Conservation (phyloP, 768 basidiomycete genomes). For the Trametes coccinea region DNA sequence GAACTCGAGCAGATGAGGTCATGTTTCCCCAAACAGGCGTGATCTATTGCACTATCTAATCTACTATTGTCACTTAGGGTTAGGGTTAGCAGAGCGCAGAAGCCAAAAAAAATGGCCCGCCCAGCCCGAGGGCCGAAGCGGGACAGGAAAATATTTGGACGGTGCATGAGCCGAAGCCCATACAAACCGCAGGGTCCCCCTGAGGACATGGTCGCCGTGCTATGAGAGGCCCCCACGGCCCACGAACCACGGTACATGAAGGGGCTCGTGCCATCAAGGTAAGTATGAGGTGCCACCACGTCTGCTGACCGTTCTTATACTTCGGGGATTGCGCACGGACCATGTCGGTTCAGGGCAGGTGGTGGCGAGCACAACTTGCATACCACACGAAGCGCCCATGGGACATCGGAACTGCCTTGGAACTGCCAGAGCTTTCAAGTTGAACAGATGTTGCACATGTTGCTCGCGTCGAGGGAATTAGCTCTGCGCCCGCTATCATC, state of each 20-base stretch:
- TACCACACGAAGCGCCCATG: neutral
- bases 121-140: constrained; percentile 54
- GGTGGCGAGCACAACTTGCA: neutral
- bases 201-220: constrained; percentile 59
- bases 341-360: constrained; percentile 28
- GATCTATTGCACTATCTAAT: constrained; percentile 7
- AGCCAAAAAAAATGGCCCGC: constrained; percentile 42
- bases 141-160: constrained; percentile 49
- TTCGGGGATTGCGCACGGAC: constrained; percentile 28
- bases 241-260: constrained; percentile 39
- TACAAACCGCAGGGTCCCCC: constrained; percentile 47
- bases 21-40: constrained; percentile 3
- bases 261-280: constrained; percentile 39
- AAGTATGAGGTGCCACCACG: constrained; percentile 33
- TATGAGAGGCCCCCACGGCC: constrained; percentile 43
- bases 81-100: constrained; percentile 31
- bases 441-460: constrained; percentile 6
- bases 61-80: constrained; percentile 21
- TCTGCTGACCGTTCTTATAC: constrained; percentile 24
- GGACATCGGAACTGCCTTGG: neutral
- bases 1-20: constrained; percentile 7
- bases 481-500: constrained; percentile 6
- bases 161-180: constrained; percentile 47
- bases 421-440: neutral
- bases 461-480: constrained; percentile 1